Conservation (phyloP, 768 basidiomycete genomes). For the Agaricus blazei region DNA sequence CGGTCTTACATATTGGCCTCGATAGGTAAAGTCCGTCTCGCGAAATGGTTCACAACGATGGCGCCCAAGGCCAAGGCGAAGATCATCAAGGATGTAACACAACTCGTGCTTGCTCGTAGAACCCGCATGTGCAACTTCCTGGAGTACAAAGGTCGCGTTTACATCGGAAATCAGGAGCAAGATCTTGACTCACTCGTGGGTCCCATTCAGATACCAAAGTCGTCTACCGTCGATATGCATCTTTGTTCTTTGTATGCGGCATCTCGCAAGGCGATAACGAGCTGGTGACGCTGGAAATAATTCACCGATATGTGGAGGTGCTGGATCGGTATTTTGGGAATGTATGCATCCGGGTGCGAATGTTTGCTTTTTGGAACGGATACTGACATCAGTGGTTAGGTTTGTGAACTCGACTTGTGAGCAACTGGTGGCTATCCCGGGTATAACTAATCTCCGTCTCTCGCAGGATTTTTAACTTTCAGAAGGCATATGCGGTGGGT, state of each 20-base stretch:
- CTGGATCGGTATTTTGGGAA: slow-evolving; percentile 93
- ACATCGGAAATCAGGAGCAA: slow-evolving; percentile 1
- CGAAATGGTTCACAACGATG: slow-evolving; percentile 98
- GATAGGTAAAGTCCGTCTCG: slow-evolving; percentile 90
- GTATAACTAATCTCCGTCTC: not conserved
- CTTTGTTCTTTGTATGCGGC: slow-evolving; percentile 93
- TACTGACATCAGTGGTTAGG: slow-evolving; percentile 47
- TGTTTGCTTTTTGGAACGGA: slow-evolving; percentile 60
- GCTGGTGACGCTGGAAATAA: slow-evolving; percentile 88
- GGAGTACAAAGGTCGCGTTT: slow-evolving; percentile 87
- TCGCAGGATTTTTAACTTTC: slow-evolving; percentile 95
- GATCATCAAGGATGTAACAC: slow-evolving; percentile 99
- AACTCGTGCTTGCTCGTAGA: slow-evolving; percentile 89
- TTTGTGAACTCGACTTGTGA: slow-evolving; percentile 93
- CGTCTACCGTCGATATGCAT: slow-evolving; percentile 94
- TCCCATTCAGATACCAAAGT: slow-evolving; percentile 67
- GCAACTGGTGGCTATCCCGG: slow-evolving; percentile 2
- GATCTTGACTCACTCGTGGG: not conserved
- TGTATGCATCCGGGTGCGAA: slow-evolving; percentile 38
- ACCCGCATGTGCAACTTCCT: slow-evolving; percentile 99
- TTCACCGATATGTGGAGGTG: slow-evolving; percentile 94
- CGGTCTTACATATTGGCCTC: slow-evolving; percentile 1
- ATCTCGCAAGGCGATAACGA: slow-evolving; percentile 88
- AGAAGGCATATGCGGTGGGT: slow-evolving; percentile 91
- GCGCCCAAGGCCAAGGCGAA: slow-evolving; percentile 87